phyloP scores from a whole-genome alignment of 495 filamentous ascomycete species.

The Aspergillus olivimuriae region DNA sequence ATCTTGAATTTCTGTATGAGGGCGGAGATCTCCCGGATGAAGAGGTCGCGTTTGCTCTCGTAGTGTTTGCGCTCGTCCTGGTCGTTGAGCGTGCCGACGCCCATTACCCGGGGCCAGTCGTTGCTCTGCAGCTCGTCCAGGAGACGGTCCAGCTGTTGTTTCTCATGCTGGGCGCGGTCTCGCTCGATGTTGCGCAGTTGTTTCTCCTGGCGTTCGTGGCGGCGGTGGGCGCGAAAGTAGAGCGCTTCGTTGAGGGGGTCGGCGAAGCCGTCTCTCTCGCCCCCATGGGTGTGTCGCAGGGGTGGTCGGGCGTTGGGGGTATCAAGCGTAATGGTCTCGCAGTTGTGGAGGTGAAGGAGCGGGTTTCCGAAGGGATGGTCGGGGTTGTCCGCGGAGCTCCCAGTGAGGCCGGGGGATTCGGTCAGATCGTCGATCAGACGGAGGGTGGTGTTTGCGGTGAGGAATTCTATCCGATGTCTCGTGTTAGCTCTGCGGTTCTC shows the following conservation, averaged over 20 bases:
- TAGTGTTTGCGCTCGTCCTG: constrained; percentile 67
- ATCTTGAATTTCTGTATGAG: constrained; percentile 79
- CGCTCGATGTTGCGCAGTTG: constrained; percentile 90
- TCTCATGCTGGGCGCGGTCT: constrained; percentile 86
- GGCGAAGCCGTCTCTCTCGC: constrained; percentile 43
- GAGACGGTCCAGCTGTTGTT: constrained; percentile 76
- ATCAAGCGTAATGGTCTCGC: constrained; percentile 24
- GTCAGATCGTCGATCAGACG: constrained; percentile 40
- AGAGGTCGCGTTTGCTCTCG: constrained; percentile 77
- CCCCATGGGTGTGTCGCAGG: constrained; percentile 43
- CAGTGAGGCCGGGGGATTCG: no score
- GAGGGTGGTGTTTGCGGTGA: constrained; percentile 38
- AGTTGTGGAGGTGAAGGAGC: constrained; percentile 31
- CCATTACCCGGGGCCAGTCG: constrained; percentile 92
- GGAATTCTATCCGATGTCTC: constrained; percentile 30
- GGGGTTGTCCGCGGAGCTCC: constrained; percentile 13
- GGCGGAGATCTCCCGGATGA: constrained; percentile 70
- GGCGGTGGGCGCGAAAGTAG: constrained; percentile 65
- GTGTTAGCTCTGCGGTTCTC: constrained; percentile 1
- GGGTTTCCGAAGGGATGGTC: constrained; percentile 34
- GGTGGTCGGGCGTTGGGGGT: constrained; percentile 42
- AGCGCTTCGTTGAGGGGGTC: constrained; percentile 67
- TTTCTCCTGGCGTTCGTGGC: constrained; percentile 82
- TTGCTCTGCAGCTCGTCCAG: constrained; percentile 82
- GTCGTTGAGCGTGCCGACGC: constrained; percentile 81